Evolutionary conservation across 2,329 filamentous ascomycete genomes (phyloP), one percentile per base, ranked within the genome.

Genomic region (Camillea tinctor): DNA sequence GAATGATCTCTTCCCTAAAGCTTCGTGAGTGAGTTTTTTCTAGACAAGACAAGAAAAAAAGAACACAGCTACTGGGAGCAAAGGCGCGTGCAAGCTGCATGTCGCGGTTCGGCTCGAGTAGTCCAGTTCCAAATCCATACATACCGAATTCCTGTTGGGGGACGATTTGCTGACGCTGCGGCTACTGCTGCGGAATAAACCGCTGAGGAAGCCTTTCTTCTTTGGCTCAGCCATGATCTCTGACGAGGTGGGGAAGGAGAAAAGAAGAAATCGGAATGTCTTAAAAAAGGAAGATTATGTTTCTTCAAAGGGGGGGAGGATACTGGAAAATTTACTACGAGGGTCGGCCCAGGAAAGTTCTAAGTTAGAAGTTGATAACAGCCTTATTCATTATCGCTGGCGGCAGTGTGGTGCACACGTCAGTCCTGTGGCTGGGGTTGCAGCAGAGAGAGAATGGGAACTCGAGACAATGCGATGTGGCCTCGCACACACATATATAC

Each of bases 101-200:
- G 36, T 44, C 36, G 36, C 36, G 36, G 36, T 44, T 44, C 36
- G 36, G 13, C 26, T 40, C 36, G 11, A 50, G 21, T 40, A 22
- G 26, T 30, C 26, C n/a, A n/a, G n/a, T n/a, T 20, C 54, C 54
- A 64, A 62, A 22, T 54, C 22, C 49, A 20, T 51, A 69, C 72
- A 61, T 70, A 80, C 75, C 61, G 75, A 68, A 65, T 72, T 77
- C 49, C 69, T 68, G 53, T 64, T 65, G 61, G 74, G 73, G 57
- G 71, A 74, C 21, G 78, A 74, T 56, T 75, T 74, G 70, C 79
- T 82, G 61, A 77, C 77, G 62, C 75, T 79, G 63, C 82, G 79
- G 65, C 79, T 82, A 61, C 77, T 77, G 62, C 75, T 79, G 63
- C 82, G 79, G 65, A 86, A 77, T 58, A 86, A 72, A 61, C 75